Base-by-base conservation (phyloP, 352 stramenopile genomes). In the Phytophthora kernoviae region DNA sequence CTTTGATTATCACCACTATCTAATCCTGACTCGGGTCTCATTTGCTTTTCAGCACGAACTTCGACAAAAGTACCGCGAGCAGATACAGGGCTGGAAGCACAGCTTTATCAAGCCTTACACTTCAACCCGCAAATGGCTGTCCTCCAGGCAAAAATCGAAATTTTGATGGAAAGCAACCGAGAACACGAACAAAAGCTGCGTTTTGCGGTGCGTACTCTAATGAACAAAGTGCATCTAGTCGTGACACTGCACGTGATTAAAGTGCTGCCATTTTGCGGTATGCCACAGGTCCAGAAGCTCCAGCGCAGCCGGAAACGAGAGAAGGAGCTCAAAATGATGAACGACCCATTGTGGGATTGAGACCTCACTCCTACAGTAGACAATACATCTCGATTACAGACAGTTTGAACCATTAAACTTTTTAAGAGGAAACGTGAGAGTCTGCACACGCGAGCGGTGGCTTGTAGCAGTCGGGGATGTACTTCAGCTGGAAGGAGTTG, bases 401-500 rank as follows among this genome's bases (percentile, higher is more conserved):
- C 52, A 37, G 52, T 46, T 60, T 54, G 22, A 9, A 55, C 51
- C 47, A 55, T 53, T 21, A 21, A 15, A 51, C 39, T 51, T 37
- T 36, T 65, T 88, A 96, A 10, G 87, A 96, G 20, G 70, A 69
- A 41, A 93, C 78, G 20, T 87, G 77, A 9, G 87, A 85, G 62
- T 96, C 84, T 9, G 84, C 81, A 6, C 89, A 88, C 11, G 88
- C 69, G n/a, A 86, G 67, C 9, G 93, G 93, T 12, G 93, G 93
- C 45, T 95, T 88, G 72, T 97, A 98, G 56, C 91, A 91, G 54
- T 90, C 80, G 3, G 97, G 97, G 70, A 99, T 97, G 65, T 98
- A 98, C 77, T 98, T 97, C 49, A 97, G 84, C 78, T 99, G 97
- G 53, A 99, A 87, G 11, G 88, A 88, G 73, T 99, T 99, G 74